phyloP scores from a whole-genome alignment of 768 basidiomycete genomes.

The Xerocomellus amylosporus region DNA sequence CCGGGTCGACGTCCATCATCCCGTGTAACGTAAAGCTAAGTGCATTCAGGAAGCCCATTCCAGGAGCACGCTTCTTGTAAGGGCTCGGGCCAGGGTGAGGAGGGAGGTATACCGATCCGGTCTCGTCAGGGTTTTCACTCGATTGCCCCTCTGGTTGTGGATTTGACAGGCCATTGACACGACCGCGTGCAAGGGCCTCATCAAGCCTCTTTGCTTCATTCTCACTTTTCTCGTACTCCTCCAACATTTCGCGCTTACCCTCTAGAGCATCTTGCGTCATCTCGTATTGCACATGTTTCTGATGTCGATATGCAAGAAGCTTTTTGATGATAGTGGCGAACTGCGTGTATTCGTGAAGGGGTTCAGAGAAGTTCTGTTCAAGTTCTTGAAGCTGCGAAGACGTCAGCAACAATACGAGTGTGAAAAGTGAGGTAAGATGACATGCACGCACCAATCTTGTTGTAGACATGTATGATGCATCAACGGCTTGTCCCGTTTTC shows the following conservation, averaged over 20 bases:
- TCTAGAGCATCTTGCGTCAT: conserved; percentile 93
- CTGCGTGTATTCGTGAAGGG: conserved; percentile 92
- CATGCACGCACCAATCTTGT: conserved; percentile 67
- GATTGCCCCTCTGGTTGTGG: conserved; percentile 32
- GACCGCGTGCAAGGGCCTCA: conserved; percentile 73
- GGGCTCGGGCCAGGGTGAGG: conserved; percentile 81
- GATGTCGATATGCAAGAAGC: conserved; percentile 90
- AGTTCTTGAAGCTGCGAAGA: conserved; percentile 78
- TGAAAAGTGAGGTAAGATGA: conserved; percentile 1
- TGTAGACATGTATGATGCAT: conserved; percentile 91
- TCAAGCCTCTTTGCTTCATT: conserved; percentile 86
- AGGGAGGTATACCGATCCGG: conserved; percentile 55
- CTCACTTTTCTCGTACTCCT: conserved; percentile 91
- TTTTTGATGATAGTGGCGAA: conserved; percentile 95
- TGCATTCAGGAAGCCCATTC: conserved; percentile 86
- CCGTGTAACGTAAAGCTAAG: conserved; percentile 93
- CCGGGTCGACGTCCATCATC: conserved; percentile 99
- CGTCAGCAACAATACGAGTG: conserved; percentile 5
- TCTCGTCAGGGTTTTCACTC: conserved; percentile 38
- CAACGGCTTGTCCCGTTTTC: conserved; percentile 95
- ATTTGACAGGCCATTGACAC: conserved; percentile 29
- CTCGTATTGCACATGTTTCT: conserved; percentile 97
- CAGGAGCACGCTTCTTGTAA: conserved; percentile 58
- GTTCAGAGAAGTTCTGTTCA: conserved; percentile 94
- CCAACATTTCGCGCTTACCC: conserved; percentile 76